Conservation (phyloP, 2,329 filamentous ascomycete species). For the Lizonia empirigonia region DNA sequence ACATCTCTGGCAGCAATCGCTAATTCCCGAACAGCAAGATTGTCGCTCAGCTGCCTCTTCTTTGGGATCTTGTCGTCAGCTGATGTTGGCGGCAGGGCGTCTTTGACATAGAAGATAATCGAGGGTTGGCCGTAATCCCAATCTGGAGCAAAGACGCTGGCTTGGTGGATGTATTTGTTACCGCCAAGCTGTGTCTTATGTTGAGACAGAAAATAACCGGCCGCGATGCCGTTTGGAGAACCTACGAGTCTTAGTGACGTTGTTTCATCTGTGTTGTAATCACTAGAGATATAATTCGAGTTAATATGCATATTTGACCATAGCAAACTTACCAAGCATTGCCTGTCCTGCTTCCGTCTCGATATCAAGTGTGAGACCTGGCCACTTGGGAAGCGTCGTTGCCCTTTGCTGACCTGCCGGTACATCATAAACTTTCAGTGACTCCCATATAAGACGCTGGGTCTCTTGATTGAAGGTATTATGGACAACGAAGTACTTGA, state of each 20-base stretch:
- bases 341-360: slow-evolving; percentile 6
- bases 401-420: not conserved
- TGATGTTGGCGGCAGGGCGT: not conserved
- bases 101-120: not conserved
- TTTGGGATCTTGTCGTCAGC: not conserved
- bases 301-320: not conserved
- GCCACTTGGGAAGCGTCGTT: not conserved
- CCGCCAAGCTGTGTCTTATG: slow-evolving; percentile 16
- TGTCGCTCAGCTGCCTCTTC: not conserved
- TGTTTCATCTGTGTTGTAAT: not conserved
- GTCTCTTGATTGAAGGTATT: not conserved
- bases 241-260: not conserved
- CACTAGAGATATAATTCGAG: not conserved
- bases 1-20: not conserved
- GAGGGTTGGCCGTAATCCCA: not conserved
- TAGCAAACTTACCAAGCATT: slow-evolving; percentile 2
- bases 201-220: slow-evolving; percentile 12
- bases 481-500: not conserved
- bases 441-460: not conserved
- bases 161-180: slow-evolving; percentile 7
- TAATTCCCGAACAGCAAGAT: not conserved
- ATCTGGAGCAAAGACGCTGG: not conserved
- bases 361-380: not conserved
- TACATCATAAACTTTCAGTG: not conserved
- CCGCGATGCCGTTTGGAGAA: slow-evolving; percentile 11